phyloP scores from a whole-genome alignment of 2,329 filamentous ascomycete genomes.

The Torrubiellomyces zombiae region DNA sequence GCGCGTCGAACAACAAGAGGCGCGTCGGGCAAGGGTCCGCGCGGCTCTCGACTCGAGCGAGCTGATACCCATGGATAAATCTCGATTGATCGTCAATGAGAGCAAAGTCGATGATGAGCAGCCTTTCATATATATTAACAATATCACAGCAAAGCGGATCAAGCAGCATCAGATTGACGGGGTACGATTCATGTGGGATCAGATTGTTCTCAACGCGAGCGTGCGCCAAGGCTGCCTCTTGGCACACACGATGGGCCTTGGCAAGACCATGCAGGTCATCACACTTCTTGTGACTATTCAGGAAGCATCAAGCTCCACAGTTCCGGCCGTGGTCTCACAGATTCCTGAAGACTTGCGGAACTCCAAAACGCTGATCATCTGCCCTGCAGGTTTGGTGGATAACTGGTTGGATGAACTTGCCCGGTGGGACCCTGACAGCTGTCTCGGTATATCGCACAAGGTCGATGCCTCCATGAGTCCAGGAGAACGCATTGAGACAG shows the following conservation, averaged over 20 bases:
- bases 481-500: constrained; percentile 22
- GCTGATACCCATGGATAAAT: constrained; percentile 25
- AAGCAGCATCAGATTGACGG: constrained; percentile 71
- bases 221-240: constrained; percentile 60
- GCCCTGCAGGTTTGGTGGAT: constrained; percentile 55
- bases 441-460: constrained; percentile 38
- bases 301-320: constrained; percentile 42
- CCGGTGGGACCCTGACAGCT: constrained; percentile 44
- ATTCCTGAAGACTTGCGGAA: constrained; percentile 48
- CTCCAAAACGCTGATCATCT: constrained; percentile 55
- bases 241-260: constrained; percentile 81
- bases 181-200: constrained; percentile 78
- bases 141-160: constrained; percentile 45
- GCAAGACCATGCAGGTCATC: constrained; percentile 86
- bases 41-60: constrained; percentile 26
- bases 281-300: constrained; percentile 63
- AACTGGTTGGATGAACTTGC: constrained; percentile 73
- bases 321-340: constrained; percentile 41
- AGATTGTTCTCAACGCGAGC: constrained; percentile 46
- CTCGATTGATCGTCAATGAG: constrained; percentile 48
- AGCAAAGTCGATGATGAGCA: constrained; percentile 43
- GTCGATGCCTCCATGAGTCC: constrained; percentile 27
- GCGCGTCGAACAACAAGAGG: constrained; percentile 36
- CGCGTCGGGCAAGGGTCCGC: constrained; percentile 30
- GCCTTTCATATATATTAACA: constrained; percentile 46